A percentile compares a stretch with the other conserved stretches of the same genome.
Conservation (phyloP, 768 basidiomycete species). For the Podaxis sp. region DNA sequence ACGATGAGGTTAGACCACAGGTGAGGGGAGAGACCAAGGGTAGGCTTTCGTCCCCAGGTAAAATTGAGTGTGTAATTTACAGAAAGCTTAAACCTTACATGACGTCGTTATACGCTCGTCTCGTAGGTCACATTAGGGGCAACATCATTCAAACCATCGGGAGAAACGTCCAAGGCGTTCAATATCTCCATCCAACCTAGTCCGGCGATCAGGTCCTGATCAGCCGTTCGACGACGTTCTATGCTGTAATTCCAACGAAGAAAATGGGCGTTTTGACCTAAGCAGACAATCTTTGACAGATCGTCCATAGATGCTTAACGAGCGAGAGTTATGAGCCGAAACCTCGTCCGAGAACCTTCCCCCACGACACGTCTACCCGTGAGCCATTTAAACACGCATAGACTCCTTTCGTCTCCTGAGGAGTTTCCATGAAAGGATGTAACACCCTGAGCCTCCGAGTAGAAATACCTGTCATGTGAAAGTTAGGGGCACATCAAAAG, state of each 20-base stretch:
- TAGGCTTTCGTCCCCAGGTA: neutral
- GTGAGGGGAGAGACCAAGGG: neutral
- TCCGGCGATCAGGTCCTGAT: no score
- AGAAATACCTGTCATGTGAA: constrained; percentile 24
- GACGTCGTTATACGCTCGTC: neutral
- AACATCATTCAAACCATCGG: no score
- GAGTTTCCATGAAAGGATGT: constrained; percentile 26
- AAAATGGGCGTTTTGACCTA: no score
- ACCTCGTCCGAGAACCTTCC: neutral
- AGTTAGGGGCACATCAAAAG: neutral
- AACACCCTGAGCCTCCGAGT: constrained; percentile 29
- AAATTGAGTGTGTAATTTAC: neutral
- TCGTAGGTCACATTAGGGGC: no score
- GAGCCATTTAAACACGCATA: constrained; percentile 15
- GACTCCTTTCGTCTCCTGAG: constrained; percentile 26
- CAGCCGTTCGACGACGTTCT: no score
- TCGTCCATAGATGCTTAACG: neutral
- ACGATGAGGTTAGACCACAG: neutral
- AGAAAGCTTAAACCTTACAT: neutral
- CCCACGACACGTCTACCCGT: neutral
- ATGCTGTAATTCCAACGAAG: no score
- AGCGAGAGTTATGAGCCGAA: no score
- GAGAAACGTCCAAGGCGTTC: no score
- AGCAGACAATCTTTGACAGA: neutral
- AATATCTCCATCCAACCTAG: no score